phyloP scores from a whole-genome alignment of 192 early-diverging fungal genomes.

The Coemansia sp. region DNA sequence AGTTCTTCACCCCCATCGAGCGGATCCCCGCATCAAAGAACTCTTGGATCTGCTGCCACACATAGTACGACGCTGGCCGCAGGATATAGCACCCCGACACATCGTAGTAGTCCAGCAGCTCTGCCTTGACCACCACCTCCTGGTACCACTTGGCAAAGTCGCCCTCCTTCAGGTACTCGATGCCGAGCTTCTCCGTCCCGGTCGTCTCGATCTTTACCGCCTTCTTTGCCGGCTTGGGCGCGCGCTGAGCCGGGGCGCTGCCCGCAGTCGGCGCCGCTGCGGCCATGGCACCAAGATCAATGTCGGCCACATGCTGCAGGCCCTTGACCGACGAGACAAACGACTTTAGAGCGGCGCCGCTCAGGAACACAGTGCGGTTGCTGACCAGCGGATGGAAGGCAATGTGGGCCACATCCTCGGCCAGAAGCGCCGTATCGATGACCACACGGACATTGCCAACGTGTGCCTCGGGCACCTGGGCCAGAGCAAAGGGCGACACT shows the following conservation, averaged over 20 bases:
- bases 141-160: slow-evolving; percentile 94
- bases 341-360: slow-evolving; percentile 49
- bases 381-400: slow-evolving; percentile 64
- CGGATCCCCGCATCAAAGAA: slow-evolving; percentile 90
- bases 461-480: slow-evolving; percentile 52
- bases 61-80: slow-evolving; percentile 89
- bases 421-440: slow-evolving; percentile 62
- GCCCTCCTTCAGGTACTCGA: slow-evolving; percentile 79
- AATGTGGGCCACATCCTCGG: slow-evolving; percentile 36
- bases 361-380: slow-evolving; percentile 55
- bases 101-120: slow-evolving; percentile 99
- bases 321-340: slow-evolving; percentile 56
- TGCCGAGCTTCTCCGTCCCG: slow-evolving; percentile 72
- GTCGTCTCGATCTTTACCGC: slow-evolving; percentile 45
- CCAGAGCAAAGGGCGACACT: slow-evolving; percentile 74
- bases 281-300: slow-evolving; percentile 53
- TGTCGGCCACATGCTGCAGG: slow-evolving; percentile 50
- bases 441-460: slow-evolving; percentile 62
- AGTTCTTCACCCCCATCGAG: slow-evolving; percentile 90
- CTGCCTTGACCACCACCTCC: slow-evolving; percentile 80
- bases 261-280: slow-evolving; percentile 27
- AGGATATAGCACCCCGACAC: slow-evolving; percentile 98
- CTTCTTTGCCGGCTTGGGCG: slow-evolving; percentile 24
- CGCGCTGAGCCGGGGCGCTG: slow-evolving; percentile 27
- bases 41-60: slow-evolving; percentile 95